Evolutionary conservation across 352 stramenopile species (phyloP).

Genomic region (Phytophthora vignae): DNA sequence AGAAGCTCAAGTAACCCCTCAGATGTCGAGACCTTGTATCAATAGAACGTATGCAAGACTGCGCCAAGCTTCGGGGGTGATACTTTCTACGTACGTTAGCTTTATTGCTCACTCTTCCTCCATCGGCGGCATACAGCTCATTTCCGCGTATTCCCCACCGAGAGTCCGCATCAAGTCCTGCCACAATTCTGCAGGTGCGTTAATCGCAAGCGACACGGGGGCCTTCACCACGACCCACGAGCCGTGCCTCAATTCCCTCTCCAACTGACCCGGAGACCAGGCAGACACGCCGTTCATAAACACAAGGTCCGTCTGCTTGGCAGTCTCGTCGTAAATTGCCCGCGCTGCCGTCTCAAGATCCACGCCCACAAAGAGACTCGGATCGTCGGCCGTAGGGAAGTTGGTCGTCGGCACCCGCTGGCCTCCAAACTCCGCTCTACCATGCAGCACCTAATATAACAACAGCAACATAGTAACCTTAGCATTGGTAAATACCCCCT

Average conservation of each 20-base stretch:
- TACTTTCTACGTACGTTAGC: slow-evolving; percentile 18
- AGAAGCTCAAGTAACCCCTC: slow-evolving; percentile 38
- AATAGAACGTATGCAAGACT: slow-evolving; percentile 26
- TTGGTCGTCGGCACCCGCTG: slow-evolving; percentile 56
- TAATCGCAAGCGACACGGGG: slow-evolving; percentile 72
- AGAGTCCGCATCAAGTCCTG: slow-evolving; percentile 69
- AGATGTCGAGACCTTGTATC: slow-evolving; percentile 19
- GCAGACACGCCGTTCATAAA: slow-evolving; percentile 83
- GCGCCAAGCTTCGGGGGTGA: slow-evolving; percentile 9
- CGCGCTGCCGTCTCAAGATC: slow-evolving; percentile 72
- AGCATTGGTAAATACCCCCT: background rate
- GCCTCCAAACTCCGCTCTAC: slow-evolving; percentile 68
- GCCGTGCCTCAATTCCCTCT: slow-evolving; percentile 72
- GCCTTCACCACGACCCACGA: slow-evolving; percentile 83
- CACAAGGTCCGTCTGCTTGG: slow-evolving; percentile 69
- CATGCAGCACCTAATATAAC: slow-evolving; percentile 60
- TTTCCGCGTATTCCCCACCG: slow-evolving; percentile 78
- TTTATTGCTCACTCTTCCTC: slow-evolving; percentile 41
- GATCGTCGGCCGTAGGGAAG: slow-evolving; percentile 49
- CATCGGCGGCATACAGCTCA: slow-evolving; percentile 71
- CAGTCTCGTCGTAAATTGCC: slow-evolving; percentile 58
- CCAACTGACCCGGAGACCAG: slow-evolving; percentile 75
- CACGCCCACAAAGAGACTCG: slow-evolving; percentile 70
- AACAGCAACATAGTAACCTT: background rate
- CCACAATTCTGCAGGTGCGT: slow-evolving; percentile 75